A percentile compares a stretch with the other conserved stretches of the same genome.
phyloP scores from a whole-genome alignment of 768 basidiomycete genomes.

The Leccinellum rugosiceps region DNA sequence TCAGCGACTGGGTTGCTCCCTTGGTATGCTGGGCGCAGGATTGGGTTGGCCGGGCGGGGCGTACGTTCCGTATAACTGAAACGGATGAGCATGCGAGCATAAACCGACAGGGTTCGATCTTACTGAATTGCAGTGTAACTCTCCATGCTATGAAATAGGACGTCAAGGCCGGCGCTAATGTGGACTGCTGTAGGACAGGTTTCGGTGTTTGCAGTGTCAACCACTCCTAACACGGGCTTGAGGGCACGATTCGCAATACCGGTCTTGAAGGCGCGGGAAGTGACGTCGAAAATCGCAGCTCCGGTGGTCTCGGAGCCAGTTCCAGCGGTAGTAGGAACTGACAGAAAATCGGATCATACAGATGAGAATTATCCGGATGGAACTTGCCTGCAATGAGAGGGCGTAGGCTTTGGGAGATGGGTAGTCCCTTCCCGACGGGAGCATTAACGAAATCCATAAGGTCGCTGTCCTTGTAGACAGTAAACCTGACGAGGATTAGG shows the following conservation, averaged over 20 bases:
- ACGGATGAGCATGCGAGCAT: slow-evolving; percentile 3
- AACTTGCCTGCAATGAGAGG: slow-evolving; percentile 78
- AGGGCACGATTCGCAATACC: slow-evolving; percentile 92
- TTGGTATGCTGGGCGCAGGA: slow-evolving; percentile 88
- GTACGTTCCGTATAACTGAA: slow-evolving; percentile 83
- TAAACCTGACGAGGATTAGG: slow-evolving; percentile 50
- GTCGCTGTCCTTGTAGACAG: slow-evolving; percentile 89
- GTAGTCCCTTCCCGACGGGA: slow-evolving; percentile 88
- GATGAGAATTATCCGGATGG: not conserved
- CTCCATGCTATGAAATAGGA: slow-evolving; percentile 94
- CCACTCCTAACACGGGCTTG: slow-evolving; percentile 84
- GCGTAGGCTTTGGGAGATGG: slow-evolving; percentile 67
- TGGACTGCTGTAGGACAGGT: slow-evolving; percentile 90
- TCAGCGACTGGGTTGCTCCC: slow-evolving; percentile 94
- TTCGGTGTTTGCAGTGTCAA: slow-evolving; percentile 88
- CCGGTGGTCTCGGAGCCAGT: slow-evolving; percentile 96
- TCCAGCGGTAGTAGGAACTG: slow-evolving; percentile 75
- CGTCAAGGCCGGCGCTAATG: slow-evolving; percentile 92
- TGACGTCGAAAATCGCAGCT: slow-evolving; percentile 90
- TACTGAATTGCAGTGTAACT: slow-evolving; percentile 93
- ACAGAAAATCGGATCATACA: not conserved
- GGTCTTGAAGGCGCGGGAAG: slow-evolving; percentile 91
- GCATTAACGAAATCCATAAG: slow-evolving; percentile 97
- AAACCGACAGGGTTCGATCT: slow-evolving; percentile 22
- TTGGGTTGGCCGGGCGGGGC: slow-evolving; percentile 87